Conservation (phyloP, 2,329 filamentous ascomycete genomes). For the Penicillium olsonii region DNA sequence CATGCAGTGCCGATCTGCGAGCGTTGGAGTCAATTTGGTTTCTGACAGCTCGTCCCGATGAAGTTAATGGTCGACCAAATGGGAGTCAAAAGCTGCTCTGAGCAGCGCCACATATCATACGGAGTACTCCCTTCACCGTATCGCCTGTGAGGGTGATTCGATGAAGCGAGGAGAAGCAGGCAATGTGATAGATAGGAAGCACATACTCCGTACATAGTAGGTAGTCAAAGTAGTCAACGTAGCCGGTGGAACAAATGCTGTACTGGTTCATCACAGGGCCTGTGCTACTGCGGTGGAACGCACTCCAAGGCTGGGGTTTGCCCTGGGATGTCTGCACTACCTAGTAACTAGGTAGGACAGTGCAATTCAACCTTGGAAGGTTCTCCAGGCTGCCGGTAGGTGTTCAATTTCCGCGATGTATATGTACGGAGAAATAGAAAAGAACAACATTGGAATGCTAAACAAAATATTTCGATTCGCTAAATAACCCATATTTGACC, state of each 20-base stretch:
- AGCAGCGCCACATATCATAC: background rate
- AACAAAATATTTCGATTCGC: constrained; percentile 1
- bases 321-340: too few relatives aligned
- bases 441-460: background rate
- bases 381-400: too few relatives aligned
- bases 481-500: constrained; percentile 5
- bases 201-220: background rate
- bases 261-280: background rate
- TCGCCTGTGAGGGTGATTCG: background rate
- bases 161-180: background rate
- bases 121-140: too few relatives aligned
- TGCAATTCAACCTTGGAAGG: too few relatives aligned
- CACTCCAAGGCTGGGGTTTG: too few relatives aligned
- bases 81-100: background rate
- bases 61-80: background rate
- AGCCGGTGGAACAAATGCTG: background rate
- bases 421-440: background rate
- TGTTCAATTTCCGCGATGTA: too few relatives aligned
- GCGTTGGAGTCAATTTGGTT: constrained; percentile 65
- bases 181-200: background rate
- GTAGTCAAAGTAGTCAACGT: background rate
- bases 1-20: constrained; percentile 64
- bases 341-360: too few relatives aligned
- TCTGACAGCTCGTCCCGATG: constrained; percentile 29
- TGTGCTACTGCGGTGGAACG: background rate